phyloP scores from a whole-genome alignment of 2,329 filamentous ascomycete genomes.

The Fusarium sulawesiense region DNA sequence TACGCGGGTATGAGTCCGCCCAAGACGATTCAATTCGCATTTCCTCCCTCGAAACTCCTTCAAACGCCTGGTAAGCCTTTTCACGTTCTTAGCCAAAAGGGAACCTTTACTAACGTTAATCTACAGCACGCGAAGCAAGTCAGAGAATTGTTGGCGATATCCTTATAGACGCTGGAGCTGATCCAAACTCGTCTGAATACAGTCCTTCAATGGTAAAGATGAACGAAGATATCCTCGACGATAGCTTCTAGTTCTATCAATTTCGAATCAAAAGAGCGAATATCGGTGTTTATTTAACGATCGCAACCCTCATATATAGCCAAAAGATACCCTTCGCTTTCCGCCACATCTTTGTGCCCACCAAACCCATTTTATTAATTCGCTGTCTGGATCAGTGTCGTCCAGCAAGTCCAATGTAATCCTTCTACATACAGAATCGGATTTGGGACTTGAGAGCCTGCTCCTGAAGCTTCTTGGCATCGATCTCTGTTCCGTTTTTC shows the following conservation, averaged over 20 bases:
- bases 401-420: not conserved
- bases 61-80: slow-evolving; percentile 77
- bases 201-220: slow-evolving; percentile 75
- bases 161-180: slow-evolving; percentile 77
- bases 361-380: not conserved
- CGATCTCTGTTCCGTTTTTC: slow-evolving; percentile 28
- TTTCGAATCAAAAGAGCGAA: not conserved
- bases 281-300: not conserved
- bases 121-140: slow-evolving; percentile 79
- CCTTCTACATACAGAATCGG: slow-evolving; percentile 42
- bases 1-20: slow-evolving; percentile 86
- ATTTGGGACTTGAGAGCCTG: slow-evolving; percentile 47
- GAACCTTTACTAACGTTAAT: not conserved
- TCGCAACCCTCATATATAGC: slow-evolving; percentile 7
- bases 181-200: slow-evolving; percentile 65
- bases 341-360: not conserved
- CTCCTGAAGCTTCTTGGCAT: slow-evolving; percentile 44
- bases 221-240: slow-evolving; percentile 70
- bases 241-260: slow-evolving; percentile 63
- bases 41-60: slow-evolving; percentile 80
- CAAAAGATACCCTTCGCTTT: slow-evolving; percentile 21
- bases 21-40: slow-evolving; percentile 89
- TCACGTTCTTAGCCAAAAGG: not conserved
- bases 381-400: not conserved
- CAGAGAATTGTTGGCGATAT: slow-evolving; percentile 85